Evolutionary conservation across 208 protist species (phyloP).

Genomic region (Trypanosoma congolense): DNA sequence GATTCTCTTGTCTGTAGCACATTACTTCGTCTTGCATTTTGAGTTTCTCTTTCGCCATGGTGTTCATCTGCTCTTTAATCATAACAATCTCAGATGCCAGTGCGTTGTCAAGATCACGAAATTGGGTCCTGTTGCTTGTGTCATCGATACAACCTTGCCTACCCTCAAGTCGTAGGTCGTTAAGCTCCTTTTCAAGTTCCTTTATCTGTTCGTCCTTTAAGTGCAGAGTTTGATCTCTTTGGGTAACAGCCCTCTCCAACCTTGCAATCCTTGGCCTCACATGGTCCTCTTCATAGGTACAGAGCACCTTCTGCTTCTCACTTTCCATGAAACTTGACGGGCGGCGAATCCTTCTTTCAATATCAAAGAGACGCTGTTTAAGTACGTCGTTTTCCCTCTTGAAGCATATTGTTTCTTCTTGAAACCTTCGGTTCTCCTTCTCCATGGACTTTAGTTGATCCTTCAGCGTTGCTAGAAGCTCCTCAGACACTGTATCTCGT

Average conservation of each 20-base stretch:
- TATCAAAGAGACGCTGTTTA: background rate
- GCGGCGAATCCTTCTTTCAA: background rate
- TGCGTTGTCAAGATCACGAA: no score
- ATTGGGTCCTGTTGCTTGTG: no score
- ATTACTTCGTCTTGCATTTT: no score
- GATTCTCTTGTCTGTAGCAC: no score
- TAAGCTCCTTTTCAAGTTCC: background rate
- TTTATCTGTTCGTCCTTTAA: constrained; percentile 2
- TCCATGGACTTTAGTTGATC: background rate
- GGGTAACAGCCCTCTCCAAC: background rate
- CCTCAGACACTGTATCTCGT: background rate
- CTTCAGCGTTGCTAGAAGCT: background rate
- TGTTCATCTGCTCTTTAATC: no score
- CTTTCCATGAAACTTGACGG: background rate
- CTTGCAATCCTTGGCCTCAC: background rate
- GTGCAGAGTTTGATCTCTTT: background rate
- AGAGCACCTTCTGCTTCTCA: background rate
- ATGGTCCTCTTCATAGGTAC: background rate
- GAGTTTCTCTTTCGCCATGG: no score
- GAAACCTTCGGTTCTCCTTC: background rate
- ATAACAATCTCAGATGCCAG: no score
- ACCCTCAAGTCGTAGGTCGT: no score
- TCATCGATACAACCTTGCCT: no score
- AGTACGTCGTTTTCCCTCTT: background rate
- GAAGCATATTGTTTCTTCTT: background rate